A percentile compares a stretch with the other conserved stretches of the same genome.
These are phyloP conservation scores for Scheffersomyces quercinus DNA, from an alignment of 1,139 yeast species.

Conservation along the genomic window DNA sequence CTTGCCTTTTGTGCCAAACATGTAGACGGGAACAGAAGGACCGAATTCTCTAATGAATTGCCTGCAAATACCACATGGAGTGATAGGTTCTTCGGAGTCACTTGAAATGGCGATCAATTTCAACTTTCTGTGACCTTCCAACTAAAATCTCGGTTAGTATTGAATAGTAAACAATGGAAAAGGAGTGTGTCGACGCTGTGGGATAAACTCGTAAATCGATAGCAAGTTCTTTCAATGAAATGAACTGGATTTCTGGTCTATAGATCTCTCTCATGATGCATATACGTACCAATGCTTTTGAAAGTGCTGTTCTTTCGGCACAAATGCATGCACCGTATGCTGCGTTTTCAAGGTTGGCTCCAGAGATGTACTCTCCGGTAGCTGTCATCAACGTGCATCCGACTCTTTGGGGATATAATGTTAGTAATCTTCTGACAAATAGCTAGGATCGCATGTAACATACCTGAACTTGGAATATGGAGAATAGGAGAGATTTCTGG, in stretches of 20 bases:
- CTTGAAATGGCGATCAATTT: conserved; percentile 73
- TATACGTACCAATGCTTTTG: conserved; percentile 56
- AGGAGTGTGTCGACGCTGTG: too few relatives aligned
- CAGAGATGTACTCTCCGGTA: conserved; percentile 52
- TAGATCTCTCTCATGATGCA: background rate
- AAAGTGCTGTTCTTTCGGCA: conserved; percentile 84
- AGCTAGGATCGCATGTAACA: conserved; percentile 16
- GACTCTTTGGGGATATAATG: conserved; percentile 45
- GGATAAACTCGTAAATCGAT: too few relatives aligned
- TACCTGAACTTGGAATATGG: conserved; percentile 81
- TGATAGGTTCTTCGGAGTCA: conserved; percentile 58
- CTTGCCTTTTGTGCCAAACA: conserved; percentile 58
- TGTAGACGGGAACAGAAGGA: conserved; percentile 51
- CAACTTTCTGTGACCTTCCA: conserved; percentile 47
- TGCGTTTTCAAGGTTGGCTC: conserved; percentile 93
- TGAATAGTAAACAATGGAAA: background rate
- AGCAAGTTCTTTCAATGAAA: too few relatives aligned
- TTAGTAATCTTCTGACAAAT: too few relatives aligned
- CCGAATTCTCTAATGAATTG: conserved; percentile 83
- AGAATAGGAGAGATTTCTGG: conserved; percentile 60
- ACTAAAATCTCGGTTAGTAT: conserved; percentile 18
- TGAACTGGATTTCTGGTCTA: too few relatives aligned
- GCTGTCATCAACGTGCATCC: conserved; percentile 72
- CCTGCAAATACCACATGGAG: conserved; percentile 95
- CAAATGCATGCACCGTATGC: conserved; percentile 87